Conservation (phyloP, 371 early-diverging fungal genomes). For the Smittium culicis region DNA sequence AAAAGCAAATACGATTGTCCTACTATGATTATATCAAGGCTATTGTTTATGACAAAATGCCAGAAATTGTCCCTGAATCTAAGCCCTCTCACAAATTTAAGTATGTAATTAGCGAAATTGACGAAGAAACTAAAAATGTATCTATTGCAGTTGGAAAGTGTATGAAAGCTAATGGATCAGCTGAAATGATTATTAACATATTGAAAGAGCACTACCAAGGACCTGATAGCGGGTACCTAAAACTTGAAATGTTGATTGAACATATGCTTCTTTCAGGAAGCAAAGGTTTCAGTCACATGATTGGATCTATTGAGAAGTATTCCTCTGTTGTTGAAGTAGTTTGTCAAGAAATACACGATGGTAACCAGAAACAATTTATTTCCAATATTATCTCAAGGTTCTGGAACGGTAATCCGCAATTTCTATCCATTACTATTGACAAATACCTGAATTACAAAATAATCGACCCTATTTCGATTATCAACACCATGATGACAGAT, state of each 20-base stretch:
- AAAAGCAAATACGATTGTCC: background rate
- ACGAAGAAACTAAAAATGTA: conserved; percentile 35
- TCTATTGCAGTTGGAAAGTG: conserved; percentile 43
- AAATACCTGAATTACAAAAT: conserved; percentile 85
- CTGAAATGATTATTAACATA: conserved; percentile 44
- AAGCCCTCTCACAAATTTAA: conserved; percentile 57
- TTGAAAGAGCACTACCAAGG: conserved; percentile 33
- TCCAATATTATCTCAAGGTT: conserved; percentile 61
- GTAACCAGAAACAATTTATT: conserved; percentile 37
- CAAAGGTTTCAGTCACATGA: conserved; percentile 83
- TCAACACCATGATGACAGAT: conserved; percentile 55
- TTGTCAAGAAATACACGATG: background rate
- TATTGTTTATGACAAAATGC: conserved; percentile 9
- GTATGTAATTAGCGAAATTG: conserved; percentile 37
- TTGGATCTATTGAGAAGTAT: conserved; percentile 76
- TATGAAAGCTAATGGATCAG: conserved; percentile 45
- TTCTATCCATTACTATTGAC: conserved; percentile 73
- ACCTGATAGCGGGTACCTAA: conserved; percentile 34
- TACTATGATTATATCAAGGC: background rate
- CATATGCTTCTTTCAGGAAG: conserved; percentile 68
- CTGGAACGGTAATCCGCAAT: conserved; percentile 69
- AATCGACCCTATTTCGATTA: conserved; percentile 63
- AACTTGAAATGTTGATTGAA: conserved; percentile 60
- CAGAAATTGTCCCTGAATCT: conserved; percentile 34
- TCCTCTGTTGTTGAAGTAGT: conserved; percentile 14